Percentiles rank a stretch among this genome's conserved stretches.
phyloP scores from a whole-genome alignment of 1,284 basidiomycete genomes.

The Papiliotrema laurentii region DNA sequence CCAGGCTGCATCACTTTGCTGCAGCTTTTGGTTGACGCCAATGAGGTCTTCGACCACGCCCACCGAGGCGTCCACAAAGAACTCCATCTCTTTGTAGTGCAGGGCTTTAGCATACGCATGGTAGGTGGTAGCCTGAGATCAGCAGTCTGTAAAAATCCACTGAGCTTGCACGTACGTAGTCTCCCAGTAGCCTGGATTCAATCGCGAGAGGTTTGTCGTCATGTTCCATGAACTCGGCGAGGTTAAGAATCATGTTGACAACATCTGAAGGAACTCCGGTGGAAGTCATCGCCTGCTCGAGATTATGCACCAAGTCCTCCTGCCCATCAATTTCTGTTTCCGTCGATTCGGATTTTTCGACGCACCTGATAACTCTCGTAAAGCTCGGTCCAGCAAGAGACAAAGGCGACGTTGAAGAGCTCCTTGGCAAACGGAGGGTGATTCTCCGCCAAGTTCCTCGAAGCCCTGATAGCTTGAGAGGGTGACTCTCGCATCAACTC shows the following conservation, averaged over 20 bases:
- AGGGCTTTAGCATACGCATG: conserved; percentile 97
- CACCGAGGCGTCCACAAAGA: conserved; percentile 71
- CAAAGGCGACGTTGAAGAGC: conserved; percentile 96
- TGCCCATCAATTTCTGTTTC: conserved; percentile 41
- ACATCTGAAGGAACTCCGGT: conserved; percentile 78
- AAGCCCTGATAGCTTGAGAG: conserved; percentile 92
- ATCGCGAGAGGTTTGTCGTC: conserved; percentile 96
- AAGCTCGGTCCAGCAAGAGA: conserved; percentile 95
- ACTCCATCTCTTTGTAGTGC: conserved; percentile 98
- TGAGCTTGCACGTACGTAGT: conserved; percentile 56
- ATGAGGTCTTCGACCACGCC: conserved; percentile 89
- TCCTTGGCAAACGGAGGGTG: conserved; percentile 90
- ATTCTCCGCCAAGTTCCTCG: conserved; percentile 87
- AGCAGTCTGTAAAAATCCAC: neutral
- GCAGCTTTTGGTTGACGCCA: conserved; percentile 93
- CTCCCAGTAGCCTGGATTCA: conserved; percentile 86
- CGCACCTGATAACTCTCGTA: conserved; percentile 91
- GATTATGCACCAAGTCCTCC: conserved; percentile 89
- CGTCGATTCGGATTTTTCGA: neutral
- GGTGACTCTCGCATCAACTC: conserved; percentile 99
- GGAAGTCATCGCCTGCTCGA: conserved; percentile 82
- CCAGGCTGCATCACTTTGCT: conserved; percentile 95
- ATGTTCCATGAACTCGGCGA: conserved; percentile 99
- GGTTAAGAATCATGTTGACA: conserved; percentile 87
- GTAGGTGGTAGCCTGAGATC: conserved; percentile 66